phyloP scores from a whole-genome alignment of 345 rosid species.

The Ceriops tagal region DNA sequence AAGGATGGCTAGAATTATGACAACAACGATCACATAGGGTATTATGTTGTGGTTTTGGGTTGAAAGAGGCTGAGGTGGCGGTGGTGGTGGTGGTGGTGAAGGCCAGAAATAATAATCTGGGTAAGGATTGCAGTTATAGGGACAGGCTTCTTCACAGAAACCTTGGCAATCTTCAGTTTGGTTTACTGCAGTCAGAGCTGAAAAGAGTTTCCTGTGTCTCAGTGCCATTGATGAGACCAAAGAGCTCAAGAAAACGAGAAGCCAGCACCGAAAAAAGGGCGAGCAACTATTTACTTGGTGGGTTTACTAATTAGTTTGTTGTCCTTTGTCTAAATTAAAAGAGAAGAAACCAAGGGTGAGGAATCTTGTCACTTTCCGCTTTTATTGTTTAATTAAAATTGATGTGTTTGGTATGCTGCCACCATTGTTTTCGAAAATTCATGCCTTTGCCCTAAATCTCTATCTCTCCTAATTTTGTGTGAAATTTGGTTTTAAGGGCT shows the following conservation, averaged over 20 bases:
- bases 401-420: background rate
- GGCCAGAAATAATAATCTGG: conserved; percentile 33
- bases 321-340: conserved; percentile 23
- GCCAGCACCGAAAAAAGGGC: background rate
- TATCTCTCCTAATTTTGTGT: background rate
- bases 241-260: conserved; percentile 10
- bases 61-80: conserved; percentile 12
- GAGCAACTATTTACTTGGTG: background rate
- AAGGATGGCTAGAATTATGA: conserved; percentile 34
- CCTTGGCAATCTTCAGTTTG: conserved; percentile 40
- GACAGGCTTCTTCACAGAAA: conserved; percentile 45
- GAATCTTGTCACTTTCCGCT: conserved; percentile 27
- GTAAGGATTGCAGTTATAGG: conserved; percentile 49
- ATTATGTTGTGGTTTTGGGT: conserved; percentile 25
- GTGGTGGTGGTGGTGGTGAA: conserved; percentile 37
- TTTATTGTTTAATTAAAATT: conserved; percentile 2
- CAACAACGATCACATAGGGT: conserved; percentile 32
- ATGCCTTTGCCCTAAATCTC: background rate
- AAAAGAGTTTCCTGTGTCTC: conserved; percentile 55
- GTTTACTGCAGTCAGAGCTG: conserved; percentile 31
- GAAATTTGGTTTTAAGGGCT: too few relatives aligned
- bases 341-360: conserved; percentile 23
- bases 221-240: conserved; percentile 27
- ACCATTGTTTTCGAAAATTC: background rate
- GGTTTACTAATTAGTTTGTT: conserved; percentile 2